Conservation (phyloP, 345 rosid genomes). For the Populus alba region DNA sequence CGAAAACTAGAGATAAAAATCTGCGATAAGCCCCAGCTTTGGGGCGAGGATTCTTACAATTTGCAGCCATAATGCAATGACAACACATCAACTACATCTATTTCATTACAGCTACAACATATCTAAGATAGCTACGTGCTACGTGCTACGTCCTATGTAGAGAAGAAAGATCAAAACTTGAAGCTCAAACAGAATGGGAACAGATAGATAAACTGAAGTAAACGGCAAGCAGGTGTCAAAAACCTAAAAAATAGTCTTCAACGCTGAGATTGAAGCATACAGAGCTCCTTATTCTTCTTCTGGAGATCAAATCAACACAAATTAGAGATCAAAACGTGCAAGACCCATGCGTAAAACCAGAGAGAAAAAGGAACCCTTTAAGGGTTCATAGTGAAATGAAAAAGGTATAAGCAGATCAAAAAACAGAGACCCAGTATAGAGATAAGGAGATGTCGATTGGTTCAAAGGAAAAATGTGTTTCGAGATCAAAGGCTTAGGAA, state of each 20-base stretch:
- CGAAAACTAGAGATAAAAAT: constrained; percentile 35
- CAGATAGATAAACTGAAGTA: constrained; percentile 1
- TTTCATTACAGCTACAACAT: background rate
- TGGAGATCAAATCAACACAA: constrained; percentile 2
- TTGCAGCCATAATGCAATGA: constrained; percentile 46
- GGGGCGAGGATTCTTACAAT: constrained; percentile 56
- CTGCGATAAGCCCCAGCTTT: constrained; percentile 54
- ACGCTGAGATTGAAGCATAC: constrained; percentile 5
- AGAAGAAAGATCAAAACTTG: constrained; percentile 15
- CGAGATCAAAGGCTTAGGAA: too few relatives aligned
- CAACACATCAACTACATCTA: constrained; percentile 10
- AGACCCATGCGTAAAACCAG: constrained; percentile 1
- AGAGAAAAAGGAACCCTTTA: background rate
- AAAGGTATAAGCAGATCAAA: too few relatives aligned
- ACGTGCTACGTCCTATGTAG: background rate
- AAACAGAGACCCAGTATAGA: too few relatives aligned
- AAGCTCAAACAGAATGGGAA: constrained; percentile 14
- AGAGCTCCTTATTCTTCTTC: background rate
- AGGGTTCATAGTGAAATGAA: too few relatives aligned
- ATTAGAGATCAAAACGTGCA: background rate
- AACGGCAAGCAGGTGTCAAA: constrained; percentile 17
- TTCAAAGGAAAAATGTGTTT: too few relatives aligned
- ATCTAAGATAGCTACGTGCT: background rate
- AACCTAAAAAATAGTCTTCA: constrained; percentile 31
- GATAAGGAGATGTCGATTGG: too few relatives aligned